Evolutionary conservation across 2,329 filamentous ascomycete genomes (phyloP), one percentile per base, ranked within the genome.

Genomic region (Phyllosticta capitalensis): DNA sequence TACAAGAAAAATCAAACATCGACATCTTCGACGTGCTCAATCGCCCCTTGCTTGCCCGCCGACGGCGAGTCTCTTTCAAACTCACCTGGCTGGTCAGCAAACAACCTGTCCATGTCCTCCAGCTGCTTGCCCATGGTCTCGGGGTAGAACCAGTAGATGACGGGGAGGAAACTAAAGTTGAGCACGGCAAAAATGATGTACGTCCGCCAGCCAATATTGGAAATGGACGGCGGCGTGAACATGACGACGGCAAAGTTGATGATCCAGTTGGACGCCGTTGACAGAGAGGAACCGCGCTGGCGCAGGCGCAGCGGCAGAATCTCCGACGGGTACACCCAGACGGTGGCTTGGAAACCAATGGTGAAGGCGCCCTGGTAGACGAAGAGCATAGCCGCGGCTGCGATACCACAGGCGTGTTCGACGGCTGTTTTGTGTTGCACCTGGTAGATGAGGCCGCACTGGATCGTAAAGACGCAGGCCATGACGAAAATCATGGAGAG

Each of bases 51-150:
- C 17, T 55, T 45, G 33, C 30, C 20, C 17, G 38, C 38, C 38
- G 38, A 6, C 6, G 48, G 22, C 21, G 3, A 14, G 3, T 55
- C 54, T 12, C 54, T 49, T 24, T 55, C 54, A 22, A 55, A 55
- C 20, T 55, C 54, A 48, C 54, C 54, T 45, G 38, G 38, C 19
- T 21, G 38, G 28, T 56, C 26, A 21, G 55, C 33, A 45, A 65
- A 62, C 45, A 65, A 28, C 24, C 62, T 49, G 54, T 79, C 83
- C 75, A 88, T 83, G 66, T 87, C 84, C 65, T 88, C 85, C 0
- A 88, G 75, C 0, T 82, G 82, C 1, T 86, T 69, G 0, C 83
- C 77, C 67, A 85, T 86, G 0, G 84, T 87, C 69, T 87, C 84
- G 0, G 83, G 84, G 2, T 85, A 84, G 65, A 83, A 79, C 67